phyloP scores from a whole-genome alignment of 495 filamentous ascomycete species.

The Xylona heveae region DNA sequence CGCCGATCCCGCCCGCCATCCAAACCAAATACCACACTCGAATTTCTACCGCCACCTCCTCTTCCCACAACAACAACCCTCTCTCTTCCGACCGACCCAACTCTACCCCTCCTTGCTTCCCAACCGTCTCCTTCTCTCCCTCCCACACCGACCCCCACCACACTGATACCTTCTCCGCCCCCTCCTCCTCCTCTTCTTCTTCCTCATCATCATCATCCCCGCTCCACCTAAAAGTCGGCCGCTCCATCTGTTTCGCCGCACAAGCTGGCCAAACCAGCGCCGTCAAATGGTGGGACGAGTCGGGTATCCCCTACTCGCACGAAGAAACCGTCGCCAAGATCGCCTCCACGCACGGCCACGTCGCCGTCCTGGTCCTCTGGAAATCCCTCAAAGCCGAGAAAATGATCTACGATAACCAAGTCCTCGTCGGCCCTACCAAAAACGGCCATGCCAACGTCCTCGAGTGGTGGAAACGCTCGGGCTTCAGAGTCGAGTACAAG shows the following conservation, averaged over 20 bases:
- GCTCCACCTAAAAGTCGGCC: constrained; percentile 51
- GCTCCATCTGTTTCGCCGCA: constrained; percentile 58
- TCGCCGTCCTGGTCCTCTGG: constrained; percentile 68
- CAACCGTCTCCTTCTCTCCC: too few relatives aligned
- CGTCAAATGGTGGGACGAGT: constrained; percentile 66
- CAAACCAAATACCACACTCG: too few relatives aligned
- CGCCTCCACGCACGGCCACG: constrained; percentile 69
- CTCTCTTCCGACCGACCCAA: too few relatives aligned
- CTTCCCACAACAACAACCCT: too few relatives aligned
- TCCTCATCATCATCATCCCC: too few relatives aligned
- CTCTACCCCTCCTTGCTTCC: too few relatives aligned
- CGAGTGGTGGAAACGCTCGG: constrained; percentile 76
- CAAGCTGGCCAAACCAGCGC: constrained; percentile 51
- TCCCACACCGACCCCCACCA: too few relatives aligned
- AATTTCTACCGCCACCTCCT: too few relatives aligned
- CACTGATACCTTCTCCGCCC: background rate
- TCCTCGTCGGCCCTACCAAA: constrained; percentile 71
- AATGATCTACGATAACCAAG: constrained; percentile 73
- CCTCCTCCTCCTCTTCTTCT: constrained; percentile 6
- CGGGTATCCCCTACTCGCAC: constrained; percentile 49
- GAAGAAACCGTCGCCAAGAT: constrained; percentile 61
- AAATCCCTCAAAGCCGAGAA: constrained; percentile 57
- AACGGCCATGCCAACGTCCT: constrained; percentile 66
- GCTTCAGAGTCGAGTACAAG: constrained; percentile 69
- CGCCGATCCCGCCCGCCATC: too few relatives aligned